Evolutionary conservation across 2,329 filamentous ascomycete species (phyloP).

Genomic region (Botrytis fabae): DNA sequence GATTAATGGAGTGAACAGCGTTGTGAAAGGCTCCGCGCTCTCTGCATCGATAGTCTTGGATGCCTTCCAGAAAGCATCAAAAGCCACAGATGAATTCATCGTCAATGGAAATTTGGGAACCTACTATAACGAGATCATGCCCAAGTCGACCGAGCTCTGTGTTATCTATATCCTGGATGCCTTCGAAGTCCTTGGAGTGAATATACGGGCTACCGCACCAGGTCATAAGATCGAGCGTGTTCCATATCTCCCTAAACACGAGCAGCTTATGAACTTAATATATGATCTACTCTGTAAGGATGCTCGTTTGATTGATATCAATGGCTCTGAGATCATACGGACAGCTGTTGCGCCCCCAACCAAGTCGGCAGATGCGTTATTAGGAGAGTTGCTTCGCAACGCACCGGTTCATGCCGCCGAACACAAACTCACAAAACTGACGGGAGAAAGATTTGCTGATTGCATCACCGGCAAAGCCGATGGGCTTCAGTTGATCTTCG

Average conservation of each 20-base stretch:
- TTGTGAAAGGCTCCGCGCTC: too few relatives aligned
- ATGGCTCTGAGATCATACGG: slow-evolving; percentile 26
- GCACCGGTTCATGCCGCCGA: too few relatives aligned
- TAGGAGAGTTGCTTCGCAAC: too few relatives aligned
- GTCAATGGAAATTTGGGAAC: slow-evolving; percentile 23
- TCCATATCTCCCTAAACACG: slow-evolving; percentile 34
- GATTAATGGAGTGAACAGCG: too few relatives aligned
- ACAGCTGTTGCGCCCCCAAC: slow-evolving; percentile 25
- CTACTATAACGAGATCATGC: slow-evolving; percentile 38
- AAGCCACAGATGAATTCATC: slow-evolving; percentile 28
- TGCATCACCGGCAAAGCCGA: slow-evolving; percentile 30
- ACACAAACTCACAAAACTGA: too few relatives aligned
- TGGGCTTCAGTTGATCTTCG: slow-evolving; percentile 35
- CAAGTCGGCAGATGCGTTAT: neutral
- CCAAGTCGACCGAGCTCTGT: slow-evolving; percentile 37
- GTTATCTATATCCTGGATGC: slow-evolving; percentile 40
- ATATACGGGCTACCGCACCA: slow-evolving; percentile 28
- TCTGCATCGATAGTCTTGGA: slow-evolving; percentile 19
- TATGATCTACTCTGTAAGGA: slow-evolving; percentile 38
- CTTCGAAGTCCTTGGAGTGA: slow-evolving; percentile 39
- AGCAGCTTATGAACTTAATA: slow-evolving; percentile 36
- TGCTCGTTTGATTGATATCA: slow-evolving; percentile 29
- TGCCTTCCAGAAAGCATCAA: slow-evolving; percentile 26
- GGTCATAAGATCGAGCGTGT: slow-evolving; percentile 34
- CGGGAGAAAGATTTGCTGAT: slow-evolving; percentile 25